Evolutionary conservation across 768 basidiomycete genomes (phyloP).

Genomic region (Amanita fuliginea): DNA sequence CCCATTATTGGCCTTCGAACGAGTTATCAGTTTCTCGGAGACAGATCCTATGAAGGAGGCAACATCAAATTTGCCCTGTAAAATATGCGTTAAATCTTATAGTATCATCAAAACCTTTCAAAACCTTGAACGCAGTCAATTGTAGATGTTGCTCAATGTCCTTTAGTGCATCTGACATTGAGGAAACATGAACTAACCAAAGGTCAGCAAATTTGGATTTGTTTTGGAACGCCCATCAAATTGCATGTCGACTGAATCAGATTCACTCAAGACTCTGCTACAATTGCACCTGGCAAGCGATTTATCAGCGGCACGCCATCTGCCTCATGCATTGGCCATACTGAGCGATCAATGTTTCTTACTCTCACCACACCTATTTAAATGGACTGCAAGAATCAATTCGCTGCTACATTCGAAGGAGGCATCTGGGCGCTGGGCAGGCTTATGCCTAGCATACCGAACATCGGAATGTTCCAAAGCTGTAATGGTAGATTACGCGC

Average conservation of each 20-base stretch:
- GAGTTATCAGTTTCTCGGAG: conserved; percentile 79
- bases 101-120: neutral
- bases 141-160: conserved; percentile 38
- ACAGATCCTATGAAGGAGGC: conserved; percentile 81
- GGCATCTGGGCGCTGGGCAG: conserved; percentile 70
- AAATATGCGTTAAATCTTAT: conserved; percentile 5
- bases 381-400: conserved; percentile 68
- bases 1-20: conserved; percentile 75
- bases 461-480: conserved; percentile 46
- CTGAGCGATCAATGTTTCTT: conserved; percentile 40
- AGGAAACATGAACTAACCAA: neutral
- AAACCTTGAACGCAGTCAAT: conserved; percentile 46
- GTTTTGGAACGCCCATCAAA: conserved; percentile 1
- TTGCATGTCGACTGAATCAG: conserved; percentile 29
- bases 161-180: conserved; percentile 8
- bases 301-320: conserved; percentile 40
- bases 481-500: conserved; percentile 59
- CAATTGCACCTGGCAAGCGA: conserved; percentile 70
- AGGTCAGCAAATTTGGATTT: conserved; percentile 7
- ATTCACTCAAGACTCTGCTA: conserved; percentile 52
- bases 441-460: conserved; percentile 62
- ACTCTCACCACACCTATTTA: conserved; percentile 56
- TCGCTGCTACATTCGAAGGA: conserved; percentile 72
- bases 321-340: conserved; percentile 48
- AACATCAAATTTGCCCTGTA: conserved; percentile 76